Base-by-base conservation (phyloP, 1,139 yeast species). In the Blastobotrys elegans region DNA sequence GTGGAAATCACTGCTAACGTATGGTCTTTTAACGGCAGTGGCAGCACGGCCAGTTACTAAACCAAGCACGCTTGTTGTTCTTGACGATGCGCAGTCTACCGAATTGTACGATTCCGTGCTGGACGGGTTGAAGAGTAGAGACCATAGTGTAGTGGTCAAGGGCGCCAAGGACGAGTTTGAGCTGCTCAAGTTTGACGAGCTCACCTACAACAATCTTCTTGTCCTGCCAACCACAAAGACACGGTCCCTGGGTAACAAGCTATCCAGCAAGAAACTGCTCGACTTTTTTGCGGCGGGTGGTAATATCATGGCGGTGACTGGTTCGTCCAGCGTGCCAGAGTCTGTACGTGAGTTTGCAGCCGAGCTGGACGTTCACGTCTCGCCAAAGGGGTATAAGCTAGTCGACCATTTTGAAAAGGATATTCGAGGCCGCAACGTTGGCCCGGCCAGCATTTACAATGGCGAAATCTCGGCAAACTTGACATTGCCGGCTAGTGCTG, bases 331-430 rank as follows among this genome's bases (percentile, higher is more conserved):
- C n/a, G 70, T 80, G 24, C 86, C 94, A 26, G 89, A 84, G 42
- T 77, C 83, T 20, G 67, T 84, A 29, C 77, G 89, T 52, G 69
- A 75, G 4, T 83, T 84, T 58, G 75, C 87, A 58, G 79, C 82
- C 57, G 90, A 90, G 64, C 68, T 89, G 56, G 98, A 96, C 26
- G 82, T 94, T 46, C 79, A 74, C 59, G 87, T 96, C 51, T 76
- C 95, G 37, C 95, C 96, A 50, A 84, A 80, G 62, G 83, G 80
- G 45, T 82, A 79, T 64, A 67, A 72, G 51, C 70, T 84, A 48
- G 67, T 75, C 11, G 96, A 89, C 65, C 84, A 85, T 64, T 88
- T 87, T 67, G 46, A 50, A 31, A 62, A 60, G 44, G 58, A 54
- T 22, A 6, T 16, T 2, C 11, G 17, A 53, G 63, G 69, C 37